Percentiles rank a stretch among this genome's conserved stretches.
Conservation (phyloP, 2,329 filamentous ascomycete species). For the Didymella pinodella region DNA sequence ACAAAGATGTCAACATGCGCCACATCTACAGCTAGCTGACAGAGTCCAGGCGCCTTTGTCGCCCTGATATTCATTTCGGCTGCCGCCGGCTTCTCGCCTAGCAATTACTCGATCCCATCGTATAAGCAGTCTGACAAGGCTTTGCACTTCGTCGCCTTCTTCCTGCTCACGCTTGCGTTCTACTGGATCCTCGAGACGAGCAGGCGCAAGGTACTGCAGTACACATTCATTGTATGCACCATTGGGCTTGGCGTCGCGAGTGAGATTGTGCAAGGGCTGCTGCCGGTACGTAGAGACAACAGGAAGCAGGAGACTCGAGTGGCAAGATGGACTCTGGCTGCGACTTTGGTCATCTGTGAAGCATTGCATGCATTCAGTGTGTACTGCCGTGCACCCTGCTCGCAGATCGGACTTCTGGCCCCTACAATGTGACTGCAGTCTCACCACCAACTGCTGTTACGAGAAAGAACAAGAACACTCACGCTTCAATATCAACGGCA, state of each 20-base stretch:
- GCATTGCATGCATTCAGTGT: neutral
- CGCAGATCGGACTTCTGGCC: neutral
- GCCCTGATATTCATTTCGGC: conserved; percentile 70
- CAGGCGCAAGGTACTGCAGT: conserved; percentile 81
- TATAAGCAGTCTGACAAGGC: conserved; percentile 83
- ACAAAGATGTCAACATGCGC: too few species aligned
- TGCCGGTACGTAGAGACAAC: conserved; percentile 60
- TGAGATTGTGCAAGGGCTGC: conserved; percentile 76
- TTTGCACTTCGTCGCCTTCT: conserved; percentile 87
- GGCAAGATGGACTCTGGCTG: neutral
- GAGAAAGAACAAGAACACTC: neutral
- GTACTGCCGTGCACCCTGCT: neutral
- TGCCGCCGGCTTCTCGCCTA: conserved; percentile 75
- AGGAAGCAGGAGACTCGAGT: neutral
- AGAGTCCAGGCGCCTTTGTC: conserved; percentile 55
- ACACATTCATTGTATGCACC: conserved; percentile 84
- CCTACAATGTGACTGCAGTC: neutral
- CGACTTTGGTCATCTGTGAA: neutral
- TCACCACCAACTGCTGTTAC: neutral
- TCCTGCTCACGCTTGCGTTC: conserved; percentile 83
- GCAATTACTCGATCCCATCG: conserved; percentile 57
- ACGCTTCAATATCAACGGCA: neutral
- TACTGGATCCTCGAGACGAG: conserved; percentile 97
- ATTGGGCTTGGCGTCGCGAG: conserved; percentile 74
- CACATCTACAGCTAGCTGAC: neutral